Evolutionary conservation across 2,329 filamentous ascomycete species (phyloP).

Genomic region (Karstenula rhodostoma): DNA sequence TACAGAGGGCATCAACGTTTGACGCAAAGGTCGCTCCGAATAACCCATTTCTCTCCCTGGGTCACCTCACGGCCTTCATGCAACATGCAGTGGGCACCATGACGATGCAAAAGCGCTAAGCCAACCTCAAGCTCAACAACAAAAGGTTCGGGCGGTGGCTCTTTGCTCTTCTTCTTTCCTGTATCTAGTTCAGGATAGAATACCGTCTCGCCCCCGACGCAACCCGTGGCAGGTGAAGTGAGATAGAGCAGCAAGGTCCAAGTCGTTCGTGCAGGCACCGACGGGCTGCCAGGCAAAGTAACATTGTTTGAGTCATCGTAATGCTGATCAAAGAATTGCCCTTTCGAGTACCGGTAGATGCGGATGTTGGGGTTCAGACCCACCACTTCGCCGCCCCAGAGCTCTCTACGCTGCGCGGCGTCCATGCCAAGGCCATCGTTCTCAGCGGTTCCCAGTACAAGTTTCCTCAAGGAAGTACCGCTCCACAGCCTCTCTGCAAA

Average conservation of each 20-base stretch:
- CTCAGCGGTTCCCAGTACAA: slow-evolving; percentile 53
- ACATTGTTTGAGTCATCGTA: slow-evolving; percentile 90
- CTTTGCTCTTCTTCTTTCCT: slow-evolving; percentile 52
- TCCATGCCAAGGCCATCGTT: slow-evolving; percentile 38
- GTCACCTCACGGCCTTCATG: slow-evolving; percentile 85
- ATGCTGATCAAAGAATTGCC: slow-evolving; percentile 92
- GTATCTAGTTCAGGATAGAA: slow-evolving; percentile 77
- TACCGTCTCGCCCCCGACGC: slow-evolving; percentile 86
- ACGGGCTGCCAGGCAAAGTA: slow-evolving; percentile 55
- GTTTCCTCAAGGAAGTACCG: slow-evolving; percentile 75
- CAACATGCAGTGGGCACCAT: slow-evolving; percentile 87
- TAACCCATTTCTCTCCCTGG: slow-evolving; percentile 88
- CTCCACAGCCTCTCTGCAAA: slow-evolving; percentile 83
- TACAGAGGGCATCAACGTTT: slow-evolving; percentile 51
- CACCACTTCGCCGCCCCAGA: slow-evolving; percentile 83
- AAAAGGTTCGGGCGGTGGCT: slow-evolving; percentile 66
- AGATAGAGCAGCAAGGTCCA: slow-evolving; percentile 93
- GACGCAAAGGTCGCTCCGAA: slow-evolving; percentile 82
- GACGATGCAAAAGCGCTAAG: slow-evolving; percentile 84
- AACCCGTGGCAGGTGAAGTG: slow-evolving; percentile 76
- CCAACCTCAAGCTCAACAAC: slow-evolving; percentile 81
- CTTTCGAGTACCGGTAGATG: slow-evolving; percentile 84
- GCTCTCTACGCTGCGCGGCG: slow-evolving; percentile 43
- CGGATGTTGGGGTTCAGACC: slow-evolving; percentile 89
- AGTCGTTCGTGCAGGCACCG: slow-evolving; percentile 72